Evolutionary conservation across 805 yeast species (phyloP).

Genomic region (Maudiozyma barnettii): DNA sequence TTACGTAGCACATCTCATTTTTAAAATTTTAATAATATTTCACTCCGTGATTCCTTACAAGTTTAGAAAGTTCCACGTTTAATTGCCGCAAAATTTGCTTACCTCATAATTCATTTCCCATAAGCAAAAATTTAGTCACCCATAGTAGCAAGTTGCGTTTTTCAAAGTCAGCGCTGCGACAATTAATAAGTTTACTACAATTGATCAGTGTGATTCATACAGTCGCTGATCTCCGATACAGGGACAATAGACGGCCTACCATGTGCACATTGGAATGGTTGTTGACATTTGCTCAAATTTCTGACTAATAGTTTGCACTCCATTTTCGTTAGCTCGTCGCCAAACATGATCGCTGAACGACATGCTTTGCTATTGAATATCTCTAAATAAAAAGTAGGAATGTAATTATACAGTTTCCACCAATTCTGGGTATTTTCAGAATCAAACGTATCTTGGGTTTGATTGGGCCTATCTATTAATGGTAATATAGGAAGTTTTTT

Average conservation of each 20-base stretch:
- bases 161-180: no score
- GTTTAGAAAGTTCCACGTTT: no score
- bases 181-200: no score
- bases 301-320: constrained; percentile 40
- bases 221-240: background rate
- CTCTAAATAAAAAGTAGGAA: constrained; percentile 46
- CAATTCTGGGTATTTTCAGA: constrained; percentile 17
- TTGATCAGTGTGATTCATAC: no score
- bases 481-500: constrained; percentile 14
- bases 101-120: no score
- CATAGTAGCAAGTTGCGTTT: no score
- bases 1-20: no score
- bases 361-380: constrained; percentile 56
- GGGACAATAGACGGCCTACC: constrained; percentile 58
- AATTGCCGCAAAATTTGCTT: no score
- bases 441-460: background rate
- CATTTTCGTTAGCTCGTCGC: constrained; percentile 36
- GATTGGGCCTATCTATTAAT: background rate
- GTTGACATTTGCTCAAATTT: constrained; percentile 37
- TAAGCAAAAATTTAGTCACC: no score
- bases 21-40: no score
- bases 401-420: constrained; percentile 32
- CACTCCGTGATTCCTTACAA: no score
- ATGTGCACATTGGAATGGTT: constrained; percentile 79
- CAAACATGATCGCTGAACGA: constrained; percentile 62